Base-by-base conservation (phyloP, 2,329 filamentous ascomycete species). In the Aspergillus sp. region DNA sequence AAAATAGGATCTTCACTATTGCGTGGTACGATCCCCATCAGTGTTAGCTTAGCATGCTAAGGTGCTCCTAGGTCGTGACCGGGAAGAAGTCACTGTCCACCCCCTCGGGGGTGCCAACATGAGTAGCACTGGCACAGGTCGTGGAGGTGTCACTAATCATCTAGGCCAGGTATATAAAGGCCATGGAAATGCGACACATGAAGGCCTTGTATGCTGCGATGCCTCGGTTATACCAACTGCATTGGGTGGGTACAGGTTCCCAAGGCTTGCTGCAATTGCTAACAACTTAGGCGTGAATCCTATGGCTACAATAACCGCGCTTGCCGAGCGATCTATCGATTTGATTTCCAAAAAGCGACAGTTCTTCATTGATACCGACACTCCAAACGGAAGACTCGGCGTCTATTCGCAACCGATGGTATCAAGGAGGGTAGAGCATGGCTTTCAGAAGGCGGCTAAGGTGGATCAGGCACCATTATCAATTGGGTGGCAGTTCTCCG, bases 401-500 rank as follows among this genome's bases (percentile, higher is more conserved):
- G 13, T 15, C 11, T 32, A 7, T 7, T 49, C 47, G 6, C 13
- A 17, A 8, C 47, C 47, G 17, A 25, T 3, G 25, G 25, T 49
- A 17, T 49, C 23, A 30, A 15, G 8, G 15, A 23, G 5, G 6
- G 2, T 10, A 1, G 23, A 5, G 7, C 27, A 17, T 25, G 15
- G 8, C 10, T 13, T 13, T 15, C 32, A 36, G 15, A 8, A 25
- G n/a, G 7, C 44, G n/a, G 6, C 44, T n/a, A 17, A 32, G 11
- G 30, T 25, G 15, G 2, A 30, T 11, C n/a, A 27, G 25, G 2
- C 25, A 27, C n/a, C 13, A 32, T n/a, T 7, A 1, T 8, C 47
- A 10, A 59, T 60, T 27, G 61, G 65, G 23, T 65, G 63, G 61
- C 55, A 61, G 42, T 67, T 67, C 19, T 62, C 65, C 1, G 65